Percentiles rank a stretch among this genome's conserved stretches.
These are phyloP conservation scores for Tetrahymena borealis DNA, from an alignment of 73 alveolate species.

Conservation along the genomic window DNA sequence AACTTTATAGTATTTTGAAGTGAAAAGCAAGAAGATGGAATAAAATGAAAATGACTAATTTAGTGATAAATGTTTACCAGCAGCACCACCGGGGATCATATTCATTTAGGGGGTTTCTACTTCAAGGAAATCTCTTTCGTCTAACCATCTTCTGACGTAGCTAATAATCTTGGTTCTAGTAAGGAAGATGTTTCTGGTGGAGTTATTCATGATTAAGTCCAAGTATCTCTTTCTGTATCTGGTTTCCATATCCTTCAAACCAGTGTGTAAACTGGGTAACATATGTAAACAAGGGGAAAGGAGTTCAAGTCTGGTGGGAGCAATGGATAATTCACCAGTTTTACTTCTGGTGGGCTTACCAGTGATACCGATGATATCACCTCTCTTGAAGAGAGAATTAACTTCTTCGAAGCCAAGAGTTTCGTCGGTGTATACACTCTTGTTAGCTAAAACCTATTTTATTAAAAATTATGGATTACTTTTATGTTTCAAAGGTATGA, in stretches of 20 bases:
- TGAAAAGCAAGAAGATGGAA: too few species aligned
- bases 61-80: too few species aligned
- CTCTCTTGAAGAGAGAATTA: conserved; percentile 63
- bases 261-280: conserved; percentile 83
- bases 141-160: conserved; percentile 83
- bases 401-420: conserved; percentile 62
- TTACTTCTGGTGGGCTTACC: conserved; percentile 93
- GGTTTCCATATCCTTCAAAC: conserved; percentile 91
- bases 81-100: conserved; percentile 99
- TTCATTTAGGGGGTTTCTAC: conserved; percentile 99
- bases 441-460: conserved; percentile 50
- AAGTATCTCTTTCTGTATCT: conserved; percentile 96
- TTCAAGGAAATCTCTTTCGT: conserved; percentile 89
- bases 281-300: conserved; percentile 88
- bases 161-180: conserved; percentile 88
- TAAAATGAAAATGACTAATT: too few species aligned
- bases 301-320: conserved; percentile 57
- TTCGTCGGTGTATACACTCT: conserved; percentile 49
- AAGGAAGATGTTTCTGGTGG: conserved; percentile 75
- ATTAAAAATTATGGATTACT: background rate
- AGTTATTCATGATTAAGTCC: conserved; percentile 88
- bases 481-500: background rate
- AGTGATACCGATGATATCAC: conserved; percentile 92
- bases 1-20: too few species aligned
- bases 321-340: conserved; percentile 88